These are phyloP conservation scores for Lipomyces yamanashiensis DNA, from an alignment of 805 yeast genomes.

Conservation along the genomic window DNA sequence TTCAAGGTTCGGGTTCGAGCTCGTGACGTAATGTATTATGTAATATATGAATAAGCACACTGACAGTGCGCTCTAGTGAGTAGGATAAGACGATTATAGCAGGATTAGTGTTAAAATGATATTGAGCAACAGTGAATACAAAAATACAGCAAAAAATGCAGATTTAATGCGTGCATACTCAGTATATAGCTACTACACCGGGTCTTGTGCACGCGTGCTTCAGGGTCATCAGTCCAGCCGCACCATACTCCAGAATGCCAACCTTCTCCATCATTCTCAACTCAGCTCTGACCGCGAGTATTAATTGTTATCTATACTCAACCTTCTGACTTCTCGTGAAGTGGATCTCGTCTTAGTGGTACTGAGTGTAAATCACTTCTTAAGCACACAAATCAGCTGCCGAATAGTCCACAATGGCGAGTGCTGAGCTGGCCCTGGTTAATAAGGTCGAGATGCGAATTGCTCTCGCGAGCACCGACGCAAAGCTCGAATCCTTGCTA, in stretches of 20 bases:
- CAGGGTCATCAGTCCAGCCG: slow-evolving; percentile 9
- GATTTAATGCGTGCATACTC: neutral
- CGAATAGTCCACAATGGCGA: slow-evolving; percentile 34
- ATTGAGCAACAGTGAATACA: too few species aligned
- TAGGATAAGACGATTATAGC: too few species aligned
- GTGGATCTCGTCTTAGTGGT: too few species aligned
- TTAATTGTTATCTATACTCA: neutral
- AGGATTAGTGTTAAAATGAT: too few species aligned
- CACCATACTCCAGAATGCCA: neutral
- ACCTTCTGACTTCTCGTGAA: neutral
- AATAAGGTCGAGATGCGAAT: slow-evolving; percentile 73
- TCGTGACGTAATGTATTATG: too few species aligned
- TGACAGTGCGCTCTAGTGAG: too few species aligned
- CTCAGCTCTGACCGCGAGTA: neutral
- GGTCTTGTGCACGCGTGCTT: neutral
- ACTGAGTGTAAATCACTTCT: too few species aligned
- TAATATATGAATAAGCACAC: too few species aligned
- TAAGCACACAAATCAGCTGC: neutral
- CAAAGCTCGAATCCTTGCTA: slow-evolving; percentile 64
- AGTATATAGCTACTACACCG: neutral
- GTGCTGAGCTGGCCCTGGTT: slow-evolving; percentile 62
- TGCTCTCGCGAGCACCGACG: slow-evolving; percentile 72
- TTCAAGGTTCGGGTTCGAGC: too few species aligned
- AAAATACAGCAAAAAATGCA: neutral
- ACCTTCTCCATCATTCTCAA: slow-evolving; percentile 4